A percentile compares a stretch with the other conserved stretches of the same genome.
Conservation (phyloP, 768 basidiomycete species). For the Boletus fagicola region DNA sequence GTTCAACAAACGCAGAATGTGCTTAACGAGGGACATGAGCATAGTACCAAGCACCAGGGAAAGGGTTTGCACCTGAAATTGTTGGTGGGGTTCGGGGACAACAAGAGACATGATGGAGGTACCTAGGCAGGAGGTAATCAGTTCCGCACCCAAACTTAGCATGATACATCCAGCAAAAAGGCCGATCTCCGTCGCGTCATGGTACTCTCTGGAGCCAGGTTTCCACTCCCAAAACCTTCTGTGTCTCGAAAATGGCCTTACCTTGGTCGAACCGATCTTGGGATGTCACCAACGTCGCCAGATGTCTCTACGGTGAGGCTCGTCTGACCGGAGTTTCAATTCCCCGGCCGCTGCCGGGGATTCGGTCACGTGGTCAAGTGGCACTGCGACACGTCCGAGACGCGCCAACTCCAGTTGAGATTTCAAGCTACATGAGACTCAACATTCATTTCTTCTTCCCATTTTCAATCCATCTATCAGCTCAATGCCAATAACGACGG, state of each 20-base stretch:
- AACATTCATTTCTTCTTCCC: background rate
- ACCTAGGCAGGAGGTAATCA: constrained; percentile 14
- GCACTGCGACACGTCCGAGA: constrained; percentile 19
- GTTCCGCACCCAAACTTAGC: constrained; percentile 10
- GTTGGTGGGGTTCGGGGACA: constrained; percentile 90
- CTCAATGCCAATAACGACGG: constrained; percentile 33
- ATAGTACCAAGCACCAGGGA: background rate
- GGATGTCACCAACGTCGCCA: constrained; percentile 17
- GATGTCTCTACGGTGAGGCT: background rate
- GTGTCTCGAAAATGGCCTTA: constrained; percentile 17
- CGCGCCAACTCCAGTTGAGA: constrained; percentile 18
- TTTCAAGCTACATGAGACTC: constrained; percentile 19
- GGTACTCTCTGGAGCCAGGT: background rate
- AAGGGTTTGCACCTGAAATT: constrained; percentile 73
- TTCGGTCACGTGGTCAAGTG: constrained; percentile 26
- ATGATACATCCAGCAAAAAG: constrained; percentile 22
- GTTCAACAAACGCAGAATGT: constrained; percentile 98
- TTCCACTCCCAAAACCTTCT: background rate
- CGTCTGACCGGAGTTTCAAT: constrained; percentile 27
- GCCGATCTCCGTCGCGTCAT: background rate
- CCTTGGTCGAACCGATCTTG: constrained; percentile 25
- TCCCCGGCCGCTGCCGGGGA: constrained; percentile 18
- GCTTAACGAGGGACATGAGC: constrained; percentile 46
- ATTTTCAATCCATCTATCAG: background rate
- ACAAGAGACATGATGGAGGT: constrained; percentile 84